These are phyloP conservation scores for Acanthamoeba culbertsoni DNA, from an alignment of 208 protist species.

Conservation along the genomic window DNA sequence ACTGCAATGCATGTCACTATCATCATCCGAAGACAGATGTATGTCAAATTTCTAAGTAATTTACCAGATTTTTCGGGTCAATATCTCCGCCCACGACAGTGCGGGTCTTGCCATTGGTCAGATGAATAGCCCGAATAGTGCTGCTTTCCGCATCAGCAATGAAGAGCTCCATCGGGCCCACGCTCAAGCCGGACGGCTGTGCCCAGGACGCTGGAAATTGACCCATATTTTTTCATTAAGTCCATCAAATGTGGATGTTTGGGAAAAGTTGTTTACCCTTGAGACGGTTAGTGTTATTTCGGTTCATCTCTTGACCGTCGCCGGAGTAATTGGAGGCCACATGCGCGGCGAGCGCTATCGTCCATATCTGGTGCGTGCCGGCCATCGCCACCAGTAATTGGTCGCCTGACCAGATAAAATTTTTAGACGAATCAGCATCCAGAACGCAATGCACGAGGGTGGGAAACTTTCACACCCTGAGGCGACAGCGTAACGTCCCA, in stretches of 20 bases:
- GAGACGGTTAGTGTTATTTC: slow-evolving; percentile 4
- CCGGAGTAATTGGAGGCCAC: background rate
- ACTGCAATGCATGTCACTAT: no score
- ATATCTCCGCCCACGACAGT: background rate
- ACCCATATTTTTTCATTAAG: no score
- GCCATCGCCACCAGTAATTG: background rate
- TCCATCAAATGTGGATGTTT: no score
- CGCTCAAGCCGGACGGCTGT: slow-evolving; percentile 10
- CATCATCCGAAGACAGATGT: no score
- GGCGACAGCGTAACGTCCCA: background rate
- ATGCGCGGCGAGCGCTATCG: background rate
- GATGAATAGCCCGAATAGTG: background rate
- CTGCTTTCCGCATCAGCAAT: slow-evolving; percentile 9
- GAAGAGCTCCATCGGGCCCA: background rate
- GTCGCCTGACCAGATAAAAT: no score
- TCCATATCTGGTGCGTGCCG: slow-evolving; percentile 13
- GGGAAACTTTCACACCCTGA: no score
- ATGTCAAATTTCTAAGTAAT: no score
- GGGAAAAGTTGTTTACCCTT: background rate
- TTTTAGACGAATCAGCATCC: background rate
- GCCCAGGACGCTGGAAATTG: background rate
- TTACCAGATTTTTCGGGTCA: slow-evolving; percentile 4
- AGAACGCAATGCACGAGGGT: background rate
- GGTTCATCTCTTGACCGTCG: slow-evolving; percentile 24
- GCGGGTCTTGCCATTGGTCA: background rate